Evolutionary conservation across 2,329 filamentous ascomycete genomes (phyloP), one percentile per base, ranked within the genome.

Genomic region (Trichoderma polysporum): DNA sequence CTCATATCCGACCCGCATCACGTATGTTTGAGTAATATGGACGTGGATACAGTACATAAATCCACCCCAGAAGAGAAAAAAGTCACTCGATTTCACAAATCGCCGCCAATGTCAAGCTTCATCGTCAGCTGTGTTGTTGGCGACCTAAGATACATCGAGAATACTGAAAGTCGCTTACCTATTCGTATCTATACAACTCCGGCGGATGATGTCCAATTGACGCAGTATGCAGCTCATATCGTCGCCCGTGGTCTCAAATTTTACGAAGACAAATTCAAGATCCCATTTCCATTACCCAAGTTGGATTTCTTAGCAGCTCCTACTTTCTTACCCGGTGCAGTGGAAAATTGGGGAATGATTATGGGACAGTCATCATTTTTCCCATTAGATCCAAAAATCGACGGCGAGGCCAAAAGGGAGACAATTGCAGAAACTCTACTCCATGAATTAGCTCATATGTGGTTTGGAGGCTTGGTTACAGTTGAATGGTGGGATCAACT

Each of bases 141-240:
- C 67, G 94, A 98, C 77, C 97, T 98, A 71, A 94, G 97, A 79
- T 97, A 97, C 73, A 88, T 97, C 61, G 94, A 98, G 81, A 97
- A 97, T 80, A 91, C 94, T 69, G 94, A 93, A 74, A 93, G 93
- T 81, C 89, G 87, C 74, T 86, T 98, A 49, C 94, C 94, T 19
- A 93, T 97, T 61, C 90, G 94, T 70, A 93, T 98, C 27, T 98
- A 97, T 79, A 97, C 94, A 1, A 97, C 94, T 15, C 89, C 89
- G 70, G 94, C 94, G 22, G 84, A 97, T 68, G 93, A 95, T 79
- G 89, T 95, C 70, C 93, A 97, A 80, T 94, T 93, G 66, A 41
- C 39, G 7, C 88, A 86, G 31, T 95, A 91, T 81, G 94, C 94
- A 37, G 81, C 98, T 68, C 88, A 96, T 75, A 94, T 96, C 77